Evolutionary conservation across 805 yeast genomes (phyloP).

Genomic region (Ogataea pini): DNA sequence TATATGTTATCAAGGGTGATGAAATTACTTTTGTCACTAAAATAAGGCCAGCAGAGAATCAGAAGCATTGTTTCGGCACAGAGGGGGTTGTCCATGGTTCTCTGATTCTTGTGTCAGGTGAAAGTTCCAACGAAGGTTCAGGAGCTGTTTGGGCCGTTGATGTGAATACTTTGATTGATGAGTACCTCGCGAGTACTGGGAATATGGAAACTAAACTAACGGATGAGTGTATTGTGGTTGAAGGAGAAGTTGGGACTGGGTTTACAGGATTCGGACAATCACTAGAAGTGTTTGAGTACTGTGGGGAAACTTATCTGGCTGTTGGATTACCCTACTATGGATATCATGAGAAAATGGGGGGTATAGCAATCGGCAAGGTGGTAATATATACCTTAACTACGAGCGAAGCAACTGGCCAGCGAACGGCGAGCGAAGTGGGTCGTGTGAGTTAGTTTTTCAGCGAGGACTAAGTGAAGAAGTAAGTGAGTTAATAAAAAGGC

Average conservation of each 20-base stretch:
- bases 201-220: slow-evolving; percentile 6
- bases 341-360: slow-evolving; percentile 25
- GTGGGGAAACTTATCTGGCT: slow-evolving; percentile 27
- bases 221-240: slow-evolving; percentile 22
- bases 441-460: too few relatives aligned
- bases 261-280: slow-evolving; percentile 47
- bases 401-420: too few relatives aligned
- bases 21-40: slow-evolving; percentile 14
- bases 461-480: too few relatives aligned
- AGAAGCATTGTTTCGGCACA: background rate
- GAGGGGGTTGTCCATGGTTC: background rate
- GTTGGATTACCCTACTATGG: slow-evolving; percentile 40
- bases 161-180: slow-evolving; percentile 19
- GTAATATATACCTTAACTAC: slow-evolving; percentile 18
- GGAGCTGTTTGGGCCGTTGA: slow-evolving; percentile 50
- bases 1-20: slow-evolving; percentile 19
- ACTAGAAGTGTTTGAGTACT: slow-evolving; percentile 31
- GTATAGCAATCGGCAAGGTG: slow-evolving; percentile 37
- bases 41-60: slow-evolving; percentile 15
- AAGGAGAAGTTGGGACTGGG: slow-evolving; percentile 31
- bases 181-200: background rate
- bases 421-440: too few relatives aligned
- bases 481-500: too few relatives aligned
- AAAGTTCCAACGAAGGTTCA: slow-evolving; percentile 35
- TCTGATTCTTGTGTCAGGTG: slow-evolving; percentile 39